Conservation (phyloP, 2,329 filamentous ascomycete genomes). For the Trematosphaeria pertusa region DNA sequence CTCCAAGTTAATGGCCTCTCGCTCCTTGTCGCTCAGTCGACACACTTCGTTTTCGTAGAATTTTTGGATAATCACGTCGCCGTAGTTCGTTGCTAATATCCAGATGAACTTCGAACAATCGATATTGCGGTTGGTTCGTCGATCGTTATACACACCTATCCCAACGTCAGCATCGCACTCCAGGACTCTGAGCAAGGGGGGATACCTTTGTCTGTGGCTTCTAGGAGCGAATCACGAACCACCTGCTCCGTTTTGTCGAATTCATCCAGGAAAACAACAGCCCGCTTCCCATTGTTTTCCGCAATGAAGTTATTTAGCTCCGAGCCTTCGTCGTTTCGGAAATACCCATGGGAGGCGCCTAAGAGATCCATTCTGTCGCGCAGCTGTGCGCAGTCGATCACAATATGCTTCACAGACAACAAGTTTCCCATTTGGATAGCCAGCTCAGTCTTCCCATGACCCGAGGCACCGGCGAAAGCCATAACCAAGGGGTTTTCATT, state of each 20-base stretch:
- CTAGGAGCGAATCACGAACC: constrained; percentile 53
- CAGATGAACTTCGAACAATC: constrained; percentile 57
- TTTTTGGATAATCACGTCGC: constrained; percentile 48
- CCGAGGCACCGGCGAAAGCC: constrained; percentile 11
- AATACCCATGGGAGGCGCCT: constrained; percentile 48
- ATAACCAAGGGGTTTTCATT: constrained; percentile 6
- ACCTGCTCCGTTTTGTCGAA: constrained; percentile 57
- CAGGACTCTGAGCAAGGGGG: too few species aligned
- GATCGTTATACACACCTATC: constrained; percentile 48
- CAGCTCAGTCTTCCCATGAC: constrained; percentile 17
- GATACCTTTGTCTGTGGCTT: constrained; percentile 54
- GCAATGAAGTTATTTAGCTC: constrained; percentile 58
- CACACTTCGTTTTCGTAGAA: constrained; percentile 40
- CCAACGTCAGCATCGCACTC: background rate
- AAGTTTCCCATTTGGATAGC: constrained; percentile 7
- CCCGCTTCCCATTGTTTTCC: constrained; percentile 40
- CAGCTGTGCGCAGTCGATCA: constrained; percentile 35
- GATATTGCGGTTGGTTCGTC: constrained; percentile 40
- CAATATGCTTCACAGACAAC: constrained; percentile 1
- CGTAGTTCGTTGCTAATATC: constrained; percentile 57
- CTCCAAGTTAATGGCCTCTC: background rate
- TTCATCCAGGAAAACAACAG: constrained; percentile 60
- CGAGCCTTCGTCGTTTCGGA: constrained; percentile 46
- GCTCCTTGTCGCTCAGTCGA: background rate
- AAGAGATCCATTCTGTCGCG: constrained; percentile 55